Base-by-base conservation (phyloP, 2,329 filamentous ascomycete genomes). In the Fusarium guadeloupense region DNA sequence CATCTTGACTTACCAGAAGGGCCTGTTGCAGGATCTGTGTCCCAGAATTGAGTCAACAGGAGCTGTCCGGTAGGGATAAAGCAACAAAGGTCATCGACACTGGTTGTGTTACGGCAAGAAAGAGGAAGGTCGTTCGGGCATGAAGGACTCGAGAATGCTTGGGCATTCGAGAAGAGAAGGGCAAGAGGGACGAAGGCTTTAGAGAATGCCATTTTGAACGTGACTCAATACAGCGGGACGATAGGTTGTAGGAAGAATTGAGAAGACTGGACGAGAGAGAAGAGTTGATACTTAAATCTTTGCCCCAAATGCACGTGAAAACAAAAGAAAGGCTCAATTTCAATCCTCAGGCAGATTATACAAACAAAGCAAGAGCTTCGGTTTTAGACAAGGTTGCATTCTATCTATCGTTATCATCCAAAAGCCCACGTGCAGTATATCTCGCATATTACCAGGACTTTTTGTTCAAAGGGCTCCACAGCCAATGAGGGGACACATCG, bases 41-140 rank as follows among this genome's bases (percentile, higher is more conserved):
- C 89, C 90, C 90, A 93, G 76, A 93, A 92, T 68, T 93, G 90
- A 3, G 90, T 92, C 73, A 86, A 85, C 5, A 92, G 80, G 38
- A 93, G 76, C 59, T 90, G 84, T 8, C 90, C 90, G 5, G 89
- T 86, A 0, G 89, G 89, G 19, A 85, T 81, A 78, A 92, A 90
- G 76, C 90, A 93, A 78, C 90, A 93, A 7, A 87, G 83, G 69
- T 92, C 81, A 44, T 80, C 72, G n/a, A 85, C 81, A 8, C 76
- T 75, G 4, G 85, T 85, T 6, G 82, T 84, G 69, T 88, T 88
- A 53, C 87, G 83, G 70, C 89, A 92, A 67, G 65, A 68, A 10
- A 70, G 46, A 14, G 68, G 68, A 2, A 62, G 14, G 9, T 69
- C 50, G 19, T 41, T 56, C 6, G 65, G 28, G 50, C 67, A 69